Evolutionary conservation across 106 monocot species (phyloP), one percentile per base, ranked within the genome.

Genomic region (Platanthera zijinensis): DNA sequence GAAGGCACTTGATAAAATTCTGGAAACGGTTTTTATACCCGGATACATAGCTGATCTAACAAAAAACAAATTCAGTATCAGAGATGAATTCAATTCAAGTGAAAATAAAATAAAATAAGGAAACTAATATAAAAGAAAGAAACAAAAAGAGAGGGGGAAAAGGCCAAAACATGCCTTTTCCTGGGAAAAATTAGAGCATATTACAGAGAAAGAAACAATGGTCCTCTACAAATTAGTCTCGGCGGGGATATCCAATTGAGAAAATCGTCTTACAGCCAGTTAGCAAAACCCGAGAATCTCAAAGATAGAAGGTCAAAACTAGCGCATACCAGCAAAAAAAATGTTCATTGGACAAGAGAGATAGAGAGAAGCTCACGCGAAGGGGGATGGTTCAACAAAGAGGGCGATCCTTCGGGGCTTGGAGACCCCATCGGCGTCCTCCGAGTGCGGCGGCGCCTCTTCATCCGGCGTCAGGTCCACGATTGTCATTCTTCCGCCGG

Each of bases 11-110:
- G 87, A 97, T 97, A 79, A 97, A 97, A 78, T 93, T 97, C 78
- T 93, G 96, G 84, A 91, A 97, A 11, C 96, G 90, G 81, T 97
- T 97, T 76, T 97, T 97, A 80, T 97, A 97, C 6, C 96, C 93
- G 47, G 93, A 97, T n/a, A 97, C 91, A 79, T 97, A 97, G 0
- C 95, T 95, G 86, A 81, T 57, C 83, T 61, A 61, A 71, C 22
- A 67, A 19, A 19, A 39, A 67, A 30, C 8, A 67, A 19, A 67
- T 11, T 12, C 18, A 67, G 39, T 0, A 30, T 67, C 39, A 67
- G 39, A 67, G 39, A 30, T 67, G 32, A 4, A 13, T 45, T 3
- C 39, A 0, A 39, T 39, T 39, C 39, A 39, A 39, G 39, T 2
- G 3, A 39, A 39, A 39, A 39, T 39, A 39, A 39, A 39, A 39